A percentile compares a stretch with the other conserved stretches of the same genome.
phyloP scores from a whole-genome alignment of 768 basidiomycete genomes.

The Leucocoprinus sp. region DNA sequence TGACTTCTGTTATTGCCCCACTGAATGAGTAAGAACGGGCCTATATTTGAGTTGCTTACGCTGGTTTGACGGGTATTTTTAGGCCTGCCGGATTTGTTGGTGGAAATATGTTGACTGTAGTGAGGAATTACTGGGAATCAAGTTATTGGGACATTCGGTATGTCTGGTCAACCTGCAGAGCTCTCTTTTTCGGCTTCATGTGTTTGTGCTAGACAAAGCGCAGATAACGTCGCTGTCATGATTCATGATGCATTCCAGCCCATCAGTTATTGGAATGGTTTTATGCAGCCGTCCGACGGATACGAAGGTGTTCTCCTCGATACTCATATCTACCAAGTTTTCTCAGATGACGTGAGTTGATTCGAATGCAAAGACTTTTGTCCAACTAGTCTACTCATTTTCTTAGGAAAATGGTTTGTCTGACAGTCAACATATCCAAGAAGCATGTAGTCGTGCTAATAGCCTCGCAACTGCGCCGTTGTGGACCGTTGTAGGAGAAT shows the following conservation, averaged over 20 bases:
- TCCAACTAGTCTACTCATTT: neutral
- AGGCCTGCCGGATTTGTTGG: slow-evolving; percentile 66
- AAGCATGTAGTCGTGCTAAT: slow-evolving; percentile 41
- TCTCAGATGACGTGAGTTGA: slow-evolving; percentile 37
- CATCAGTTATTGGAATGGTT: slow-evolving; percentile 59
- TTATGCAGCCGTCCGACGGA: slow-evolving; percentile 34
- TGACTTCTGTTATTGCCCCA: slow-evolving; percentile 60
- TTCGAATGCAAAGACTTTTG: neutral
- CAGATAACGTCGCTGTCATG: slow-evolving; percentile 47
- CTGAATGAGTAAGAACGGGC: slow-evolving; percentile 58
- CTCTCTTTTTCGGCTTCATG: slow-evolving; percentile 22
- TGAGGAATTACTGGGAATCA: slow-evolving; percentile 52
- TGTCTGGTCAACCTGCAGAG: slow-evolving; percentile 15
- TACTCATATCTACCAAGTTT: slow-evolving; percentile 73
- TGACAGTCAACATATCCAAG: slow-evolving; percentile 45
- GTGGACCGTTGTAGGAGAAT: slow-evolving; percentile 84
- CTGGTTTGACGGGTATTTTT: neutral
- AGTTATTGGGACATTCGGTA: slow-evolving; percentile 67
- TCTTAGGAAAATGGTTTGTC: slow-evolving; percentile 30
- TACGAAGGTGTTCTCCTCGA: slow-evolving; percentile 68
- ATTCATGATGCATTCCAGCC: slow-evolving; percentile 75
- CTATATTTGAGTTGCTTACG: neutral
- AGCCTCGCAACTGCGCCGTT: slow-evolving; percentile 46
- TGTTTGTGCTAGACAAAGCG: slow-evolving; percentile 32
- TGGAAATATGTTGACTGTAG: slow-evolving; percentile 36